Evolutionary conservation across 2,329 filamentous ascomycete species (phyloP), one percentile per base, ranked within the genome.

Genomic region (Diaporthe destruens): DNA sequence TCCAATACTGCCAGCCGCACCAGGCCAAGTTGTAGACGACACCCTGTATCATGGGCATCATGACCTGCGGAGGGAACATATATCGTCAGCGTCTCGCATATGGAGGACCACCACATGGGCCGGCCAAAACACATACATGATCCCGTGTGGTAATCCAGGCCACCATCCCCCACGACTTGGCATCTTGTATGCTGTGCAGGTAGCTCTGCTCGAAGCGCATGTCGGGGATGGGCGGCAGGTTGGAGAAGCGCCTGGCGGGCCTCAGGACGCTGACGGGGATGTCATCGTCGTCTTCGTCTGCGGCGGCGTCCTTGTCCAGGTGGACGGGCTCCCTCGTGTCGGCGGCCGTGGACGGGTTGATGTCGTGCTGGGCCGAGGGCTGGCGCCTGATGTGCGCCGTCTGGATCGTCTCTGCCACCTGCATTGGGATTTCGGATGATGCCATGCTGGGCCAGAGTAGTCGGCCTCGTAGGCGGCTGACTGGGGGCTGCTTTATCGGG

Each of bases 171-270:
- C 92, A 95, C 32, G 90, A 91, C 76, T 96, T 90, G 47, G 95
- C 94, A 71, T 90, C 87, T 76, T 92, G 89, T 77, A 99, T 93
- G 84, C 95, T 97, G 78, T 93, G 92, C 71, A 99, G 88, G 82
- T 99, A 99, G 87, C 95, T 98, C 88, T 99, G 96, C 85, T 99
- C 96, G 84, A 98, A 98, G 55, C 96, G 90, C 76, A 99, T 86
- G 84, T 99, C 96, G 5, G 95, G 95, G 79, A 98, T 88, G 11
- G 90, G 89, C 39, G 88, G 89, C 70, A 91, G 84, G 53, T 83
- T 81, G 47, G 83, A 81, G 59, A 79, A 78, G 61, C 85, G 86
- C 67, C 84, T 84, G 71, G 86, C 82, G 59, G 90, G 86, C 55
- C 86, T 85, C 67, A 95, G 82, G 6, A 92, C 87, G 76, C 89